Evolutionary conservation across 2,329 filamentous ascomycete species (phyloP).

Genomic region (Aspergillus sp.): DNA sequence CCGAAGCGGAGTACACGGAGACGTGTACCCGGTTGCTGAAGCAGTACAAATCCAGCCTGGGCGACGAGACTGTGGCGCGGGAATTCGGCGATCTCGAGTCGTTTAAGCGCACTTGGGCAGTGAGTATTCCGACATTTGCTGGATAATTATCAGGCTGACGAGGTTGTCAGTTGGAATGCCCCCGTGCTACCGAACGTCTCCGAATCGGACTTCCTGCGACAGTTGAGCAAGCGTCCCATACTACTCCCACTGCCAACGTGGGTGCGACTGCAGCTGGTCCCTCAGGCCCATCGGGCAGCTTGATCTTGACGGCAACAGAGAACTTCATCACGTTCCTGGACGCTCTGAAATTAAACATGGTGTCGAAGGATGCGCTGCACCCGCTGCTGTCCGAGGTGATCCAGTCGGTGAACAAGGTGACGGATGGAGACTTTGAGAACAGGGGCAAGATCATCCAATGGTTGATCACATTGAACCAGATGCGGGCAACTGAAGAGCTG

Average conservation of each 20-base stretch:
- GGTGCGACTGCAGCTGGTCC: slow-evolving; percentile 17
- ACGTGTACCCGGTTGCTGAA: slow-evolving; percentile 89
- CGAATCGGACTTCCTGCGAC: slow-evolving; percentile 89
- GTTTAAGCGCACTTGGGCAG: slow-evolving; percentile 88
- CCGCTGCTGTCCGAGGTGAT: slow-evolving; percentile 92
- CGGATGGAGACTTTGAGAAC: slow-evolving; percentile 87
- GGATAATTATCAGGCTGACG: slow-evolving; percentile 5
- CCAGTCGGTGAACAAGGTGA: slow-evolving; percentile 94
- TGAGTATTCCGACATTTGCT: slow-evolving; percentile 38
- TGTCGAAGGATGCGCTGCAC: slow-evolving; percentile 94
- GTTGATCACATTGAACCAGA: slow-evolving; percentile 94
- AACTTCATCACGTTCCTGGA: slow-evolving; percentile 98
- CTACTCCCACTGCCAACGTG: slow-evolving; percentile 37
- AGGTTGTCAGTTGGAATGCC: slow-evolving; percentile 68
- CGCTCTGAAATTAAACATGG: slow-evolving; percentile 79
- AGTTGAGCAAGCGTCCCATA: slow-evolving; percentile 48
- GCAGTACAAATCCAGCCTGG: slow-evolving; percentile 91
- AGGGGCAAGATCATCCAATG: slow-evolving; percentile 97
- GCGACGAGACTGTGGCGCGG: slow-evolving; percentile 79
- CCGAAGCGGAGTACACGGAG: slow-evolving; percentile 87
- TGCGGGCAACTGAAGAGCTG: slow-evolving; percentile 89
- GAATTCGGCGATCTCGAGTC: slow-evolving; percentile 82
- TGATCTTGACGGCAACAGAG: slow-evolving; percentile 86
- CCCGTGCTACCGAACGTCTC: slow-evolving; percentile 83
- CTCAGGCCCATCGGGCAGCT: slow-evolving; percentile 43